Evolutionary conservation across 768 basidiomycete genomes (phyloP).

Genomic region (Pisolithus tinctorius): DNA sequence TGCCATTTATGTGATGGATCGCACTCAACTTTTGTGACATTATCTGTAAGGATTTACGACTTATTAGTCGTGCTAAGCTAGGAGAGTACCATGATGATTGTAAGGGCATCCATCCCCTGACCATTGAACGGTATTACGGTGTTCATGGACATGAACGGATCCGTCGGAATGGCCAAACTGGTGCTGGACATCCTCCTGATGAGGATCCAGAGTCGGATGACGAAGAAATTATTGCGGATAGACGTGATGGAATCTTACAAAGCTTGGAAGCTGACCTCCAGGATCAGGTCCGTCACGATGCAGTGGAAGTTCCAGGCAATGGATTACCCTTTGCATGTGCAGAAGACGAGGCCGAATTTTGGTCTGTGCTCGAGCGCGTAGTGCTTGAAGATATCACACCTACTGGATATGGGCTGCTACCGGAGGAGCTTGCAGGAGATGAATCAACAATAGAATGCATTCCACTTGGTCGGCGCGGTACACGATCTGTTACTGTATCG

Average conservation of each 20-base stretch:
- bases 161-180: slow-evolving; percentile 2
- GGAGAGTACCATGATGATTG: slow-evolving; percentile 9
- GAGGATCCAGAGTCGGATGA: slow-evolving; percentile 1
- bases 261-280: neutral
- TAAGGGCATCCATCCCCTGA: slow-evolving; percentile 11
- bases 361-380: neutral
- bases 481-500: slow-evolving; percentile 5
- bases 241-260: neutral
- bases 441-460: neutral
- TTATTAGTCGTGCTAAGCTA: slow-evolving; percentile 5
- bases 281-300: neutral
- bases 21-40: neutral
- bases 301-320: neutral
- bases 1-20: neutral
- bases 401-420: slow-evolving; percentile 7
- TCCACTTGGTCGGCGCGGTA: neutral
- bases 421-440: slow-evolving; percentile 4
- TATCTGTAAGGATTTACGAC: slow-evolving; percentile 10
- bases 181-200: slow-evolving; percentile 9
- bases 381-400: slow-evolving; percentile 1
- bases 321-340: slow-evolving; percentile 7
- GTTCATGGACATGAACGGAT: slow-evolving; percentile 3
- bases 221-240: slow-evolving; percentile 2
- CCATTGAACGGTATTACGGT: slow-evolving; percentile 11
- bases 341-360: neutral